phyloP scores from a whole-genome alignment of 2,329 filamentous ascomycete species.

The Hortaea werneckii region DNA sequence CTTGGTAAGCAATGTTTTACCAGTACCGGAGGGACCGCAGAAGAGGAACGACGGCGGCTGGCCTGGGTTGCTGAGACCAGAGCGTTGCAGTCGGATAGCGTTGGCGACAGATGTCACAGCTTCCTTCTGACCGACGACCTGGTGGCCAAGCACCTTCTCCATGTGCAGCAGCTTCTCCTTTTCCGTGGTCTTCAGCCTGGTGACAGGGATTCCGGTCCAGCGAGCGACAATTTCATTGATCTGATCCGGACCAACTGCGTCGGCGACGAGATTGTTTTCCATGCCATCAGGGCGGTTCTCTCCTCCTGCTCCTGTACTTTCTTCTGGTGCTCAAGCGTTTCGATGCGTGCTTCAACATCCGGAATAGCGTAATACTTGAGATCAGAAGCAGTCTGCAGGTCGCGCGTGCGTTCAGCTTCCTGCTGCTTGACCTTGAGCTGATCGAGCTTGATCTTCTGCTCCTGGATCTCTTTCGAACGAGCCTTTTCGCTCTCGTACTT shows the following conservation, averaged over 20 bases:
- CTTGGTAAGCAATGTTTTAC: conserved; percentile 95
- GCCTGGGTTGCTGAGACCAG: conserved; percentile 89
- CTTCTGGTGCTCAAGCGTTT: conserved; percentile 65
- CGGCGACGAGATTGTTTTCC: conserved; percentile 67
- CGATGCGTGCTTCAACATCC: conserved; percentile 73
- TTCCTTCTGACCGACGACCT: conserved; percentile 90
- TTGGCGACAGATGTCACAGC: conserved; percentile 90
- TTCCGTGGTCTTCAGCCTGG: conserved; percentile 83
- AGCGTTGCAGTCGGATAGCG: conserved; percentile 88
- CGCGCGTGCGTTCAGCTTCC: conserved; percentile 78
- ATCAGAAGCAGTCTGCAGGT: conserved; percentile 81
- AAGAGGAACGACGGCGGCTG: conserved; percentile 97
- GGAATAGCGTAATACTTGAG: conserved; percentile 96
- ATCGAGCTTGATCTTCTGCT: conserved; percentile 85
- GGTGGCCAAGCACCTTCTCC: conserved; percentile 73
- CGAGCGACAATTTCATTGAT: conserved; percentile 97
- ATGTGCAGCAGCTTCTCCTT: conserved; percentile 98
- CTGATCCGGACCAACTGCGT: conserved; percentile 90
- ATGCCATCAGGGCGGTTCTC: conserved; percentile 46
- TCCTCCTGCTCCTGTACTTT: conserved; percentile 65
- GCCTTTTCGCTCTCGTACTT: conserved; percentile 93
- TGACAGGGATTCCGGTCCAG: conserved; percentile 98
- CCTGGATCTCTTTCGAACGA: conserved; percentile 79
- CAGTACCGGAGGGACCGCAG: conserved; percentile 95
- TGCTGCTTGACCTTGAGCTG: conserved; percentile 83